These are phyloP conservation scores for Beta corolliflora DNA, from an alignment of 179 eudicot genomes.

Conservation along the genomic window DNA sequence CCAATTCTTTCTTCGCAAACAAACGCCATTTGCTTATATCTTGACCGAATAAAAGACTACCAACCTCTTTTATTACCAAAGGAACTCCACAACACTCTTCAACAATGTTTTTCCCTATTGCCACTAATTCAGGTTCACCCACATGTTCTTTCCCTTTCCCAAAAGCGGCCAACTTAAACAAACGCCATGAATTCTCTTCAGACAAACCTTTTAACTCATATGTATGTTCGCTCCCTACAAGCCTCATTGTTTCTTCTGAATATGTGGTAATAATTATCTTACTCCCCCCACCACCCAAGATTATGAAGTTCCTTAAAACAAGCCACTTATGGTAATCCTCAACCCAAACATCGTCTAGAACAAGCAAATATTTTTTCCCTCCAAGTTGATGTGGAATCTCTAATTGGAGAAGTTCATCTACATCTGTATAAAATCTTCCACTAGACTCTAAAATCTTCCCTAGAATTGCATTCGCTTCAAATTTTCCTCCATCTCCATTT, in stretches of 20 bases:
- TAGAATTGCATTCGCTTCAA: neutral
- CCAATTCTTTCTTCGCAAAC: neutral
- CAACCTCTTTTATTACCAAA: slow-evolving; percentile 11
- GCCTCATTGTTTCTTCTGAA: neutral
- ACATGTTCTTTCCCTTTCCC: neutral
- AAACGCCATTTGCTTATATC: slow-evolving; percentile 8
- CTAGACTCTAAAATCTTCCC: neutral
- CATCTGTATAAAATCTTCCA: neutral
- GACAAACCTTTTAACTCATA: slow-evolving; percentile 13
- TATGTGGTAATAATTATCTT: slow-evolving; percentile 13
- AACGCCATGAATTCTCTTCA: slow-evolving; percentile 11
- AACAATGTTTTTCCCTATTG: neutral
- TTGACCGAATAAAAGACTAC: neutral
- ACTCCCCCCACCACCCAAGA: slow-evolving; percentile 7
- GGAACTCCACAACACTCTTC: slow-evolving; percentile 7
- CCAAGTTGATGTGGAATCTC: neutral
- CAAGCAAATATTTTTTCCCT: slow-evolving; percentile 20
- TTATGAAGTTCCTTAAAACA: slow-evolving; percentile 3
- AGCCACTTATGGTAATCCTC: slow-evolving; percentile 17
- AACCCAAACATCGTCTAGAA: slow-evolving; percentile 25
- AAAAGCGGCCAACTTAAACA: neutral
- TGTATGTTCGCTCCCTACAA: neutral
- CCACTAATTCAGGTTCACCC: neutral
- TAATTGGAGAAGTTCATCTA: neutral
- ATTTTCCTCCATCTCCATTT: neutral